A percentile compares a stretch with the other conserved stretches of the same genome.
These are phyloP conservation scores for Brassica cretica DNA, from an alignment of 345 rosid species.

Conservation along the genomic window DNA sequence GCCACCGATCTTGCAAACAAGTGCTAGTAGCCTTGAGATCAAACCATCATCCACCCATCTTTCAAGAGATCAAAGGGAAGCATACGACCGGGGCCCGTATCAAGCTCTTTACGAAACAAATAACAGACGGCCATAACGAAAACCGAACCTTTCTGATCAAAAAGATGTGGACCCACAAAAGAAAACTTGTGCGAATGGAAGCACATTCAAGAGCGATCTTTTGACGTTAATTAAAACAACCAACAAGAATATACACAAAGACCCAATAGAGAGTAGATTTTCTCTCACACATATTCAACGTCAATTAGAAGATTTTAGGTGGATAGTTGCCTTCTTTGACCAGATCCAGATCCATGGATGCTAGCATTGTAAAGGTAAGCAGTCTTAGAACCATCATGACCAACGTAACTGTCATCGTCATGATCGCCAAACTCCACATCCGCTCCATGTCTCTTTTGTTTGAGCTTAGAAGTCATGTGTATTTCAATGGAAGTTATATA, in stretches of 20 bases:
- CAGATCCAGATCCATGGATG: neutral
- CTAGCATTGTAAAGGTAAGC: neutral
- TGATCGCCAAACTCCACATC: neutral
- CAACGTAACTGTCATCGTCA: neutral
- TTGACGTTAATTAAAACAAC: neutral
- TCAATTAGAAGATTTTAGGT: neutral
- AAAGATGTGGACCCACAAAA: neutral
- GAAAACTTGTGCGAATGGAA: neutral
- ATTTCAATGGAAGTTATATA: neutral
- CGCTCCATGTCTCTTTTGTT: no score
- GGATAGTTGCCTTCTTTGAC: neutral
- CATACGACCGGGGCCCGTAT: no score
- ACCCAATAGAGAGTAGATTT: no score
- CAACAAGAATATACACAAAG: neutral
- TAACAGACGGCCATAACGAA: neutral
- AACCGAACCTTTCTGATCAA: neutral
- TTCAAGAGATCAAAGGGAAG: no score
- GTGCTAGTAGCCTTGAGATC: no score
- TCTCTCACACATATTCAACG: no score
- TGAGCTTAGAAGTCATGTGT: no score
- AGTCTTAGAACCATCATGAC: neutral
- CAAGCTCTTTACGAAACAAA: neutral
- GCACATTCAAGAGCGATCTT: neutral
- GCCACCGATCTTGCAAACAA: no score
- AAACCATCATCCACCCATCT: no score